Conservation (phyloP, 257 asterid genomes). For the Leptodermis oblonga region DNA sequence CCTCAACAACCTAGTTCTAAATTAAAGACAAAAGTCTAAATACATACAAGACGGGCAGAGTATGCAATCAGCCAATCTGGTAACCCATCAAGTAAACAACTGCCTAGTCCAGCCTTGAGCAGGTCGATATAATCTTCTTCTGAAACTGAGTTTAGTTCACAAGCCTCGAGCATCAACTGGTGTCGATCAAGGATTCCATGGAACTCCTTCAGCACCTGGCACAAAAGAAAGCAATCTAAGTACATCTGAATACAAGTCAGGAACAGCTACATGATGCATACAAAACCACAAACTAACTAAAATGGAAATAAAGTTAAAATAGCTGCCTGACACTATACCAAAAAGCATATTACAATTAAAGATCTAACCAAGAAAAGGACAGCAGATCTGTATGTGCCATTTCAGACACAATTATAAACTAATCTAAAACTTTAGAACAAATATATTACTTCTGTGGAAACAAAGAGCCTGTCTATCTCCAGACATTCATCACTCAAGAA, state of each 20-base stretch:
- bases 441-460: background rate
- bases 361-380: background rate
- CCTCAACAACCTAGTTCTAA: background rate
- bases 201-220: slow-evolving; percentile 73
- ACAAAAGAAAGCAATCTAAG: background rate
- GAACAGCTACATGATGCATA: background rate
- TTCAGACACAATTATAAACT: background rate
- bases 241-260: background rate
- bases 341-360: background rate
- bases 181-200: slow-evolving; percentile 93
- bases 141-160: slow-evolving; percentile 83
- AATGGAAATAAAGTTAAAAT: background rate
- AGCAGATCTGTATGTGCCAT: background rate
- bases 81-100: slow-evolving; percentile 95
- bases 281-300: background rate
- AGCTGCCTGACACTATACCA: background rate
- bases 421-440: background rate
- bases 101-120: slow-evolving; percentile 94
- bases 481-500: slow-evolving; percentile 2
- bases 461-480: background rate
- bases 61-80: slow-evolving; percentile 98
- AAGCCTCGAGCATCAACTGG: slow-evolving; percentile 80
- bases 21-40: slow-evolving; percentile 15
- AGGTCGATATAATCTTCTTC: slow-evolving; percentile 95
- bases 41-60: slow-evolving; percentile 78